Evolutionary conservation across 768 basidiomycete species (phyloP).

Genomic region (Xerocomus spinulosus): DNA sequence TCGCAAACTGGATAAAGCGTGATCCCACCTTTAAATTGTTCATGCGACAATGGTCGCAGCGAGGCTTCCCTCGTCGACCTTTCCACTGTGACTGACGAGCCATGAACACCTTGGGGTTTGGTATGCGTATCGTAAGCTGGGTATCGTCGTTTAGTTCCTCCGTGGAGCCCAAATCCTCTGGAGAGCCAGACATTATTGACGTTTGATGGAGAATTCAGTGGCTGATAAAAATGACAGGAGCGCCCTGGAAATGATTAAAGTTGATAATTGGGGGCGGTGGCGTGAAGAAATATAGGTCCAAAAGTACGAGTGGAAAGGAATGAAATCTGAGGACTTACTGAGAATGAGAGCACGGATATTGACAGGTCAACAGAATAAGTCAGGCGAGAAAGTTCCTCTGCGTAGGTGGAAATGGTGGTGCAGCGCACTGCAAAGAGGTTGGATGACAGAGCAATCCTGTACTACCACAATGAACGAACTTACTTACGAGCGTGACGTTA

Average conservation of each 20-base stretch:
- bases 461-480: conserved; percentile 30
- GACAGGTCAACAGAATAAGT: conserved; percentile 9
- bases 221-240: conserved; percentile 16
- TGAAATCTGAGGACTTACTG: conserved; percentile 13
- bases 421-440: conserved; percentile 14
- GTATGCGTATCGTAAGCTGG: conserved; percentile 60
- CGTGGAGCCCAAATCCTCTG: conserved; percentile 35
- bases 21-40: conserved; percentile 65
- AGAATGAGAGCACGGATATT: conserved; percentile 5
- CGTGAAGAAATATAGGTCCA: conserved; percentile 7
- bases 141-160: conserved; percentile 44
- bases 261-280: conserved; percentile 8
- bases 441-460: conserved; percentile 26
- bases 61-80: conserved; percentile 67
- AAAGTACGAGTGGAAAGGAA: conserved; percentile 3
- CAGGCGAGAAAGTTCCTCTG: conserved; percentile 7
- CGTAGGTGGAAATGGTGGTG: conserved; percentile 5
- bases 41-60: conserved; percentile 68
- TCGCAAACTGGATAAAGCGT: not conserved
- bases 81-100: conserved; percentile 72
- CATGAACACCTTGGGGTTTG: conserved; percentile 63
- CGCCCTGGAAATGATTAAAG: not conserved
- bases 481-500: conserved; percentile 37
- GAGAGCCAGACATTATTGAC: conserved; percentile 33
- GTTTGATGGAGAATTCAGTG: conserved; percentile 8